Evolutionary conservation across 495 filamentous ascomycete genomes (phyloP).

Genomic region (Penicillium ochrochloron): DNA sequence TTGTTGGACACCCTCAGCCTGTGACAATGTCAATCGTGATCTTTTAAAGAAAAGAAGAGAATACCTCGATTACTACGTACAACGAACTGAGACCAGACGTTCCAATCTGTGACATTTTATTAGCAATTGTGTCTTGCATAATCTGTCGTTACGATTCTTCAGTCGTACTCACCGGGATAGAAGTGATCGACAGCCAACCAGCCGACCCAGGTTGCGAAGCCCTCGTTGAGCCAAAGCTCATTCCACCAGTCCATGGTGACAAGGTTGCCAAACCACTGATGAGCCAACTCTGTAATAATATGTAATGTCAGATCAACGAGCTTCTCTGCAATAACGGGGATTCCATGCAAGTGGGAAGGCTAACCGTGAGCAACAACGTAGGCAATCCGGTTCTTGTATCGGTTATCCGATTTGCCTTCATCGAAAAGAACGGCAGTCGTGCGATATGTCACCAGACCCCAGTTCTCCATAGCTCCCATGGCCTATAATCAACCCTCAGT

Average conservation of each 20-base stretch:
- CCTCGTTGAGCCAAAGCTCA: slow-evolving; percentile 96
- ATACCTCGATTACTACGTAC: slow-evolving; percentile 66
- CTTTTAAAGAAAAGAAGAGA: slow-evolving; percentile 5
- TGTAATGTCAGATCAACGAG: slow-evolving; percentile 14
- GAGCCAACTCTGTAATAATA: slow-evolving; percentile 70
- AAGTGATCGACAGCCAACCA: slow-evolving; percentile 92
- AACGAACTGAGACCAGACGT: slow-evolving; percentile 94
- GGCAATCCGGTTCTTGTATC: slow-evolving; percentile 87
- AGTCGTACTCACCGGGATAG: slow-evolving; percentile 64
- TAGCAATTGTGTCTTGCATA: background rate
- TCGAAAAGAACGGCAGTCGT: slow-evolving; percentile 93
- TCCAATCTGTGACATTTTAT: slow-evolving; percentile 66
- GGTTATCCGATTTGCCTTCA: slow-evolving; percentile 83
- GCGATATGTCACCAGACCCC: slow-evolving; percentile 95
- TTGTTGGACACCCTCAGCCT: slow-evolving; percentile 88
- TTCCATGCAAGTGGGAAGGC: slow-evolving; percentile 8
- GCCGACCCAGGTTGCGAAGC: slow-evolving; percentile 97
- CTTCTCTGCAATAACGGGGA: background rate
- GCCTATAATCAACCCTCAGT: slow-evolving; percentile 50
- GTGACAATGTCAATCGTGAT: slow-evolving; percentile 43
- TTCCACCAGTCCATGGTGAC: slow-evolving; percentile 87
- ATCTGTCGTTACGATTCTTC: background rate
- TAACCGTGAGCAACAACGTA: slow-evolving; percentile 85
- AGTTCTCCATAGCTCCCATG: slow-evolving; percentile 80
- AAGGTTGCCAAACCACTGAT: slow-evolving; percentile 98